A percentile compares a stretch with the other conserved stretches of the same genome.
Conservation (phyloP, 176 grass and related monocot species). For the Carex scoparia region DNA sequence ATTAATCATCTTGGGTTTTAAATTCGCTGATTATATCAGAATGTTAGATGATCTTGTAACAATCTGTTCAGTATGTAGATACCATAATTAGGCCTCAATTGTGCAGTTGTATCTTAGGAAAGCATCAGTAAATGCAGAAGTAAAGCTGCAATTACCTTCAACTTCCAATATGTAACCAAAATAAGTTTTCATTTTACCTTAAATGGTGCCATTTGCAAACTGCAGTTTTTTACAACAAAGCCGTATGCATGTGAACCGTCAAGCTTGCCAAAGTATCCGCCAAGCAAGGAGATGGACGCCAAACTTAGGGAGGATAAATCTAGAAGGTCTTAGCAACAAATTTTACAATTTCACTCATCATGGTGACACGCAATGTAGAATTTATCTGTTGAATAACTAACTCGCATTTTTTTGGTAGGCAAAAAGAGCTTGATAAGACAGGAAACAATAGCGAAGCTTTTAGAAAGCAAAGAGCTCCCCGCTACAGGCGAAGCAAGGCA, state of each 20-base stretch:
- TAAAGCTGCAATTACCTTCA: background rate
- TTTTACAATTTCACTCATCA: background rate
- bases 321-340: constrained; percentile 23
- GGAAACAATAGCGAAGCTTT: background rate
- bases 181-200: background rate
- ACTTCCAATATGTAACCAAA: background rate
- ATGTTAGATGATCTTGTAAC: background rate
- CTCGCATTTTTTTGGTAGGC: constrained; percentile 18
- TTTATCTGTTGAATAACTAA: background rate
- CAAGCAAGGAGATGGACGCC: constrained; percentile 45
- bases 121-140: background rate
- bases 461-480: constrained; percentile 7
- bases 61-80: background rate
- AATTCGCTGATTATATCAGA: background rate
- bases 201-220: background rate
- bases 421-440: constrained; percentile 3
- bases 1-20: background rate
- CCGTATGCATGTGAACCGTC: constrained; percentile 49
- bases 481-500: constrained; percentile 30
- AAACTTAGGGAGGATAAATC: constrained; percentile 31
- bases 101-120: background rate
- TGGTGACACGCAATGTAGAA: background rate
- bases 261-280: constrained; percentile 44
- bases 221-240: constrained; percentile 41
- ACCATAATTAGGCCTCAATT: background rate